phyloP scores from a whole-genome alignment of 257 asterid genomes.

The Salvia splendens region DNA sequence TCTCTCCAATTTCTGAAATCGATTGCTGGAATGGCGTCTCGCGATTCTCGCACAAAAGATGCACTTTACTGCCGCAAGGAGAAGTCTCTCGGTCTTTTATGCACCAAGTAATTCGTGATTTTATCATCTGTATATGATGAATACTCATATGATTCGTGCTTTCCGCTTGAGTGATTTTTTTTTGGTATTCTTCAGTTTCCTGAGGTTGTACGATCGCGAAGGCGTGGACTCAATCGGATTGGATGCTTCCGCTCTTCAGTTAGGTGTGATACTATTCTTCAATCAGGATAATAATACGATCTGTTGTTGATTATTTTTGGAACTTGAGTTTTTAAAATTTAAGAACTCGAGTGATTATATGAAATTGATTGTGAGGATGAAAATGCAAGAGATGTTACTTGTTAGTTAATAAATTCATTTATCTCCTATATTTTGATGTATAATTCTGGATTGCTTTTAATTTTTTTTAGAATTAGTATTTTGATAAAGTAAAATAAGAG shows the following conservation, averaged over 20 bases:
- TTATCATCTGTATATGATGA: neutral
- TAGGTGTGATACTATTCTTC: constrained; percentile 42
- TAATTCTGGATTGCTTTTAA: neutral
- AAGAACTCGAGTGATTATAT: neutral
- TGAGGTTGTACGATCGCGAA: constrained; percentile 56
- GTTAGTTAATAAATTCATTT: neutral
- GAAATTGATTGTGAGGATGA: neutral
- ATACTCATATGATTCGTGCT: neutral
- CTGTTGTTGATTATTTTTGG: neutral
- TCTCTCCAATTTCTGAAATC: constrained; percentile 8
- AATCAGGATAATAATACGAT: neutral
- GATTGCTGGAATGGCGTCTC: constrained; percentile 38
- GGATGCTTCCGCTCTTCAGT: constrained; percentile 56
- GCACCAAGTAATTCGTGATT: constrained; percentile 49
- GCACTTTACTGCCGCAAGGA: constrained; percentile 56
- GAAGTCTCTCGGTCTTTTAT: constrained; percentile 58
- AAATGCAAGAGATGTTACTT: neutral
- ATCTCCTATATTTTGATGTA: neutral
- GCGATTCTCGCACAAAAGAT: constrained; percentile 41
- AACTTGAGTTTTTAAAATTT: neutral
- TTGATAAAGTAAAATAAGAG: neutral
- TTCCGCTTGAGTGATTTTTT: constrained; percentile 3
- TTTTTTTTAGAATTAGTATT: neutral
- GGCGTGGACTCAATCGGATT: constrained; percentile 59
- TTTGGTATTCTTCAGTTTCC: constrained; percentile 47